Evolutionary conservation across 129 eudicot species (phyloP).

Genomic region (Logfia minima): DNA sequence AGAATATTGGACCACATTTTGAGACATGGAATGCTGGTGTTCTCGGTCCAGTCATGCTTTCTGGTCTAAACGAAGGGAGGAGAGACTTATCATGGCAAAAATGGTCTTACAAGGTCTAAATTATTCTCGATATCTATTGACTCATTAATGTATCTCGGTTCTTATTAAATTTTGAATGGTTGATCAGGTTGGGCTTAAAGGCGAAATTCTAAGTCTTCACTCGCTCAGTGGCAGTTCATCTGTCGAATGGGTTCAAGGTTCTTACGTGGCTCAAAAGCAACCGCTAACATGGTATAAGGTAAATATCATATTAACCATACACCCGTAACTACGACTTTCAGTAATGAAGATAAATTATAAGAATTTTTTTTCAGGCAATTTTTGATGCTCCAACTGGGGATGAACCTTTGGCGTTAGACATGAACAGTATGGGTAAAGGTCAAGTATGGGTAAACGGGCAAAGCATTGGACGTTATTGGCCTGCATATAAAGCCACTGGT

Average conservation of each 20-base stretch:
- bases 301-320: background rate
- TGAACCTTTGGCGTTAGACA: conserved; percentile 90
- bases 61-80: conserved; percentile 80
- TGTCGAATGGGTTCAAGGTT: conserved; percentile 86
- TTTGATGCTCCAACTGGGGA: conserved; percentile 82
- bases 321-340: background rate
- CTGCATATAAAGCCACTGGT: conserved; percentile 78
- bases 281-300: conserved; percentile 95
- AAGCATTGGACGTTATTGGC: conserved; percentile 96
- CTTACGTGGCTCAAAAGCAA: conserved; percentile 59
- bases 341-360: background rate
- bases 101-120: conserved; percentile 90
- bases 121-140: too few relatives aligned
- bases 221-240: conserved; percentile 82
- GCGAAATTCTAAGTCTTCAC: conserved; percentile 80
- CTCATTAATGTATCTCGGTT: background rate
- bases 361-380: conserved; percentile 18
- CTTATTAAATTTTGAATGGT: background rate
- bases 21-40: conserved; percentile 97
- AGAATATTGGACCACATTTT: conserved; percentile 94
- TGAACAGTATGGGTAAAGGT: conserved; percentile 96
- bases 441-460: conserved; percentile 96
- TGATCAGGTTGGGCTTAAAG: conserved; percentile 81
- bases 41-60: conserved; percentile 86
- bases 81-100: conserved; percentile 97